Conservation (phyloP, 2,329 filamentous ascomycete species). For the Pseudonectria foliicola region DNA sequence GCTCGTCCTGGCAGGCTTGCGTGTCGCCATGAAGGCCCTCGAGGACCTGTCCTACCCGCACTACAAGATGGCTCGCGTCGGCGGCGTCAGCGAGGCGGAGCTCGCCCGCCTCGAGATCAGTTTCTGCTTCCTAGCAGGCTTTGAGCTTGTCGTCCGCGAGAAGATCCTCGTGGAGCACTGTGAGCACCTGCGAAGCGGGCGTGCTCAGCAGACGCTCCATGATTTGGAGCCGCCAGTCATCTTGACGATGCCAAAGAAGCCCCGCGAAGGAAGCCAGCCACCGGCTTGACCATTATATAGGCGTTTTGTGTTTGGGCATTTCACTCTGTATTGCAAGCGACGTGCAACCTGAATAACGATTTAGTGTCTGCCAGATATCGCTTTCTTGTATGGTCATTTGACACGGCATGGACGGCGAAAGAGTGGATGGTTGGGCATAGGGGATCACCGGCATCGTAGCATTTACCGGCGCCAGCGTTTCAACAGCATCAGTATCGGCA, state of each 20-base stretch:
- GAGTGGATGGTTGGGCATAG: no score
- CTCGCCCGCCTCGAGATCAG: conserved; percentile 81
- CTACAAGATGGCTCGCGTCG: conserved; percentile 74
- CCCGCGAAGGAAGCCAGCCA: conserved; percentile 12
- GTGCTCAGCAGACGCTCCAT: conserved; percentile 17
- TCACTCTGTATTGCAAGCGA: background rate
- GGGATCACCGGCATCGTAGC: no score
- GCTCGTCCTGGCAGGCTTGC: conserved; percentile 71
- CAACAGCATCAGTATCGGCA: no score
- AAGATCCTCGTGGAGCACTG: conserved; percentile 27
- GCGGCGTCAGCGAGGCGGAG: conserved; percentile 77
- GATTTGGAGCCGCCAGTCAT: conserved; percentile 20
- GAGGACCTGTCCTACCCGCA: conserved; percentile 89
- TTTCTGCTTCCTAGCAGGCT: conserved; percentile 80
- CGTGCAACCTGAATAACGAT: background rate
- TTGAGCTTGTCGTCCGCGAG: conserved; percentile 59
- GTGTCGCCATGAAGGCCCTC: conserved; percentile 90
- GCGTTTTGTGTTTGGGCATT: no score
- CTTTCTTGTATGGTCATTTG: no score
- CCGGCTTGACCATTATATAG: conserved; percentile 12
- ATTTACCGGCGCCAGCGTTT: no score
- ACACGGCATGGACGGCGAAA: no score
- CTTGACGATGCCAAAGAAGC: conserved; percentile 19
- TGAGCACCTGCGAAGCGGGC: conserved; percentile 24
- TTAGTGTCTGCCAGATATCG: no score